These are phyloP conservation scores for Claviceps fusiformis DNA, from an alignment of 2,329 filamentous ascomycete genomes.

Conservation along the genomic window DNA sequence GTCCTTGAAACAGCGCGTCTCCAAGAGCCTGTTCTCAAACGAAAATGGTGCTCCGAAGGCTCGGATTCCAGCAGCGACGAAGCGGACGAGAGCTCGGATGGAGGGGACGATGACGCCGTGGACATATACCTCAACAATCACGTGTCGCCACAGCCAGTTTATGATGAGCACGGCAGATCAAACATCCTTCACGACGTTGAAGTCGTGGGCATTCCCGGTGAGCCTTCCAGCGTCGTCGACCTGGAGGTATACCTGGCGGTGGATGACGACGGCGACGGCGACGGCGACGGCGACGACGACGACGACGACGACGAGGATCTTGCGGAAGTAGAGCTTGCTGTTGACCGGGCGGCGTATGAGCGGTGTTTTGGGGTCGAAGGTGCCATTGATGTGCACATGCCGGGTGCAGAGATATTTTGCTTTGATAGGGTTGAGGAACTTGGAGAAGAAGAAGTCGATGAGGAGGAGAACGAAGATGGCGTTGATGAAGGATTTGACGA, in stretches of 20 bases:
- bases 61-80: not conserved
- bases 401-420: slow-evolving; percentile 7
- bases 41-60: not conserved
- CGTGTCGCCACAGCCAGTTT: slow-evolving; percentile 9
- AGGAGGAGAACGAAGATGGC: not conserved
- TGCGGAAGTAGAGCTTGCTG: slow-evolving; percentile 16
- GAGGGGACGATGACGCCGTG: slow-evolving; percentile 4
- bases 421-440: slow-evolving; percentile 2
- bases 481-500: no score
- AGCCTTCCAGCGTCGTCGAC: slow-evolving; percentile 9
- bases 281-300: slow-evolving; percentile 7
- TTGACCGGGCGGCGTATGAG: slow-evolving; percentile 17
- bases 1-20: not conserved
- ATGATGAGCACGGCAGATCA: slow-evolving; percentile 8
- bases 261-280: slow-evolving; percentile 5
- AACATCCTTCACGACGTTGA: slow-evolving; percentile 18
- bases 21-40: not conserved
- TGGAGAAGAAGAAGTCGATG: not conserved
- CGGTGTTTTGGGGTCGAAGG: slow-evolving; percentile 10
- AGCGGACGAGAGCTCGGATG: slow-evolving; percentile 1
- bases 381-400: slow-evolving; percentile 16
- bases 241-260: slow-evolving; percentile 18
- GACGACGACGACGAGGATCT: slow-evolving; percentile 11
- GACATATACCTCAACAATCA: slow-evolving; percentile 10
- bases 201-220: slow-evolving; percentile 7